Conservation (phyloP, 2,329 filamentous ascomycete species). For the Penicillium sp. region DNA sequence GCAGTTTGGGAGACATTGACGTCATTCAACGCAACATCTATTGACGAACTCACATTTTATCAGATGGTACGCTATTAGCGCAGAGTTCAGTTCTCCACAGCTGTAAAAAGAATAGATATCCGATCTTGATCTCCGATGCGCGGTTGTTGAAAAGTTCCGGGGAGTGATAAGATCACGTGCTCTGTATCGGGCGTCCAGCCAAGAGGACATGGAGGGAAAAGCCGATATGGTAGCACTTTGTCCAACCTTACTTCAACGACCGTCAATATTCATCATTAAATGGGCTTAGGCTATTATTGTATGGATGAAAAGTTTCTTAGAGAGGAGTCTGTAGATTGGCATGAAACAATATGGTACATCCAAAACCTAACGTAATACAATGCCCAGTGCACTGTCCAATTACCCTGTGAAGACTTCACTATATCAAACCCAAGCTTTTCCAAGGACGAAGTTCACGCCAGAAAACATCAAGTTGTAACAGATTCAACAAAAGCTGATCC, state of each 20-base stretch:
- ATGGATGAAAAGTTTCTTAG: neutral
- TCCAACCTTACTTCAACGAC: constrained; percentile 4
- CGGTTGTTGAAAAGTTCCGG: constrained; percentile 1
- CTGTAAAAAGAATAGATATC: neutral
- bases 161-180: constrained; percentile 11
- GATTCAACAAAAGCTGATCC: neutral
- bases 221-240: neutral
- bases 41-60: neutral
- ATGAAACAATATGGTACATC: constrained; percentile 12
- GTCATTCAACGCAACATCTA: neutral
- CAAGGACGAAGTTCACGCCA: neutral
- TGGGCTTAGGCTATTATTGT: too few relatives aligned
- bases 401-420: neutral
- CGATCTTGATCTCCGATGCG: neutral
- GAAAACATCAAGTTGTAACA: neutral
- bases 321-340: constrained; percentile 14
- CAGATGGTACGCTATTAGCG: neutral
- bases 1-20: neutral
- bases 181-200: neutral
- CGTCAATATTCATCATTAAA: neutral
- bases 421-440: constrained; percentile 8
- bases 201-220: neutral
- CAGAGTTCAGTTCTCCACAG: neutral
- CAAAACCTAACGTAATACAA: neutral
- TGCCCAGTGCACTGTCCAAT: neutral